Base-by-base conservation (phyloP, 2,329 filamentous ascomycete species). In the Aspergillus alliaceus region DNA sequence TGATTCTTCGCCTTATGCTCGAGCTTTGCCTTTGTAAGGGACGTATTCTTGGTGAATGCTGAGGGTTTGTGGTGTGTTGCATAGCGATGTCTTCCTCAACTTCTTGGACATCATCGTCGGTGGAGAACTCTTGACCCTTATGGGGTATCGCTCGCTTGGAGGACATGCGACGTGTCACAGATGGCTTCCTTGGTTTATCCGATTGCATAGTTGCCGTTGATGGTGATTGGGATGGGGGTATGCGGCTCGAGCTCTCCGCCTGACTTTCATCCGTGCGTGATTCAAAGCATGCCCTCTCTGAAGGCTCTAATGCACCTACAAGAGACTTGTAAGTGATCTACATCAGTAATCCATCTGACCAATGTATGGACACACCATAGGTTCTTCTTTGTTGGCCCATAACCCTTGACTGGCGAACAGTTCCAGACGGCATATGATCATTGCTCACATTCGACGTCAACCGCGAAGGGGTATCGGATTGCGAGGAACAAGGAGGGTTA, bases 121-220 rank as follows among this genome's bases (percentile, higher is more conserved):
- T 91, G 0, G 93, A 97, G 76, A 96, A 98, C 59, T 93, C 82
- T 60, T 90, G 90, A 29, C 93, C 90, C 53, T 91, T 88, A 70
- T 93, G 86, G 2, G 91, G 92, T 39, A 86, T 86, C 67, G 86
- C 82, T 51, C 78, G 74, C 59, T 84, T 90, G 24, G 91, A 91
- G 1, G 91, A 93, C 57, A 87, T 82, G 59, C 91, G 87, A 64
- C 91, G 88, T 57, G 84, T 74, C 74, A 93, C 84, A 11, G 84
- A 77, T 18, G 91, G 91, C 72, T 93, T 96, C 71, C 85, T 87
- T 14, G 86, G 81, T 62, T 83, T 75, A 55, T 73, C 72, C 4
- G 63, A 46, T 40, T 64, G 63, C 34, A 70, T 63, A 7, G 74
- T 66, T 24, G 66, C 65, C 68, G 79, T 67, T 53, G 81, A 77